Base-by-base conservation (phyloP, 2,329 filamentous ascomycete genomes). In the Aphanocladium album region DNA sequence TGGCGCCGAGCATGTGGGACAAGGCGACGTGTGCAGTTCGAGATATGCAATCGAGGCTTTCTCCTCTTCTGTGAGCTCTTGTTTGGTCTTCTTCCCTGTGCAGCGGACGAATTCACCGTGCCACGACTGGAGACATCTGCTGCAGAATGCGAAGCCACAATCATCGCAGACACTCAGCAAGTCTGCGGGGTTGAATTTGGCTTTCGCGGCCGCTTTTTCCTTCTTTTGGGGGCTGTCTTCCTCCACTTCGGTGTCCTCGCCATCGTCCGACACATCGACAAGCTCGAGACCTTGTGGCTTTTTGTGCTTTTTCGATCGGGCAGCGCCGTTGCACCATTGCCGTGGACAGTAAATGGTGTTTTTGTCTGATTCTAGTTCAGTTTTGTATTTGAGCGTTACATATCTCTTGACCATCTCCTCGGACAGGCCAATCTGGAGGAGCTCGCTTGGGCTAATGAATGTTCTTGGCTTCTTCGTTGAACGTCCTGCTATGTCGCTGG, bases 281-380 rank as follows among this genome's bases (percentile, higher is more conserved):
- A 85, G 79, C 63, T 89, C 82, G 1, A 89, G 77, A 5, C 88
- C 87, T n/a, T 80, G 74, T 5, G 88, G 88, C 69, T 90, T 91
- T 62, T 82, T 87, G 73, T 90, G 86, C 67, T 83, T 86, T 70
- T 88, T 89, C 23, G 89, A 91, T 50, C 86, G 84, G 27, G 93
- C 93, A 2, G 93, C 90, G 6, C 91, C 93, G 73, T 95, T 90
- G 72, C 95, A 99, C 91, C 93, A 97, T 60, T 87, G 82, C 9
- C 95, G 85, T 0, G 95, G 95, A 69, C 95, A 99, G 72, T 96
- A 98, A 37, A 97, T 83, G 0, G 93, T 97, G 62, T 87, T 89
- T 69, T 93, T 96, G 74, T 98, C 93, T 0, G 91, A 88, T 73
- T 98, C 95, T 2, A 98, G 84, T 71, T 91, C 89, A 65, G 89